phyloP scores from a whole-genome alignment of 2,329 filamentous ascomycete species.

The Meredithiella fracta region DNA sequence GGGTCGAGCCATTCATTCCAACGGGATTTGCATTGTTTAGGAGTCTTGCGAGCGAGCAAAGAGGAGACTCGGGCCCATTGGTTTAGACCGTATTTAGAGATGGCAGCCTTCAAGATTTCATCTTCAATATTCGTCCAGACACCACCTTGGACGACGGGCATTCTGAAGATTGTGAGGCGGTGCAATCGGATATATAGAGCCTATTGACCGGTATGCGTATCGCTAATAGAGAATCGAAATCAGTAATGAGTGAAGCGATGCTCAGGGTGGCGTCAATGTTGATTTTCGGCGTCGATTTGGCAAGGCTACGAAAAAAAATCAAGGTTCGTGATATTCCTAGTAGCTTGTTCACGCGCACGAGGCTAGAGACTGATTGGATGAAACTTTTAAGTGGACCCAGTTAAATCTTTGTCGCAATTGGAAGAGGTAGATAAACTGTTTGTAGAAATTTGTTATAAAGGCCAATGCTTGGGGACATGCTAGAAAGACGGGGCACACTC shows the following conservation, averaged over 20 bases:
- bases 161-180: conserved; percentile 19
- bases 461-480: no score
- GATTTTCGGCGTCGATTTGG: not conserved
- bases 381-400: conserved; percentile 11
- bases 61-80: conserved; percentile 99
- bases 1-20: conserved; percentile 99
- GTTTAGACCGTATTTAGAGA: conserved; percentile 87
- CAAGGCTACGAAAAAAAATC: conserved; percentile 10
- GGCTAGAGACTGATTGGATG: conserved; percentile 3
- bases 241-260: not conserved
- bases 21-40: conserved; percentile 97
- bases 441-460: no score
- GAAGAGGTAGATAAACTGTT: no score
- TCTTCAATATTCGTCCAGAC: conserved; percentile 71
- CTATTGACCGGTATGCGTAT: not conserved
- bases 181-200: not conserved
- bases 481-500: no score
- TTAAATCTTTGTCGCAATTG: not conserved
- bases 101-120: conserved; percentile 90
- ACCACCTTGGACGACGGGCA: conserved; percentile 60
- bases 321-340: conserved; percentile 3
- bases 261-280: not conserved
- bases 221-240: not conserved
- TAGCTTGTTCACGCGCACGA: not conserved
- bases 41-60: conserved; percentile 87